phyloP scores from a whole-genome alignment of 1,284 basidiomycete species.

The Boletellus deceptivus region DNA sequence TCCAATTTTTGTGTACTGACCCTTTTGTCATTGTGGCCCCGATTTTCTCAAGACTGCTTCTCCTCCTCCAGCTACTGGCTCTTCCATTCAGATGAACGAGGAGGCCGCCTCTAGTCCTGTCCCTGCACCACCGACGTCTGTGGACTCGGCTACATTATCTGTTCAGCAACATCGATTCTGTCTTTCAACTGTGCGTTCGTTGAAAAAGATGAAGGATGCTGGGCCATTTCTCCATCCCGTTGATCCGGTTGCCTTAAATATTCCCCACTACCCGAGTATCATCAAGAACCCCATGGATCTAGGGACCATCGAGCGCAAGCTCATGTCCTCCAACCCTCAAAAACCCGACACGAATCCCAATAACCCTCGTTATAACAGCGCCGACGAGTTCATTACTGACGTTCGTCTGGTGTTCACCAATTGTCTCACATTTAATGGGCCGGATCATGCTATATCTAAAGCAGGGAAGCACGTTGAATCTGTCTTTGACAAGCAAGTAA shows the following conservation, averaged over 20 bases:
- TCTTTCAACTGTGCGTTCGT: conserved; percentile 71
- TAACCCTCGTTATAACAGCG: conserved; percentile 72
- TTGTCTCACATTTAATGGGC: conserved; percentile 90
- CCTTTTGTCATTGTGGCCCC: background rate
- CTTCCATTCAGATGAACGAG: conserved; percentile 38
- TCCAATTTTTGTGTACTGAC: conserved; percentile 31
- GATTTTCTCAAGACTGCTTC: conserved; percentile 62
- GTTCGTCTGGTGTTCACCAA: conserved; percentile 88
- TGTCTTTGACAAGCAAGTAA: conserved; percentile 86
- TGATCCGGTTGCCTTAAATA: conserved; percentile 84
- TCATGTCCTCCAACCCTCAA: conserved; percentile 71
- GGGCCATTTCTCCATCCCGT: conserved; percentile 85
- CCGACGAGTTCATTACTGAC: conserved; percentile 80
- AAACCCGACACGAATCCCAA: conserved; percentile 68
- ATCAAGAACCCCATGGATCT: conserved; percentile 96
- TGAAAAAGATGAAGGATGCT: conserved; percentile 89
- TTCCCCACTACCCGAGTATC: conserved; percentile 89
- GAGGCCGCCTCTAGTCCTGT: conserved; percentile 37
- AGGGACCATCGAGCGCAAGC: conserved; percentile 89
- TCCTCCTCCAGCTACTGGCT: conserved; percentile 54
- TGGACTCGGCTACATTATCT: conserved; percentile 47
- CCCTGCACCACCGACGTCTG: conserved; percentile 38
- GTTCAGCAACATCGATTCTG: conserved; percentile 80
- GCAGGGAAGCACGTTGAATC: conserved; percentile 84
- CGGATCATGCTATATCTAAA: conserved; percentile 76